Conservation (phyloP, 345 rosid species). For the Nephelium lappaceum region DNA sequence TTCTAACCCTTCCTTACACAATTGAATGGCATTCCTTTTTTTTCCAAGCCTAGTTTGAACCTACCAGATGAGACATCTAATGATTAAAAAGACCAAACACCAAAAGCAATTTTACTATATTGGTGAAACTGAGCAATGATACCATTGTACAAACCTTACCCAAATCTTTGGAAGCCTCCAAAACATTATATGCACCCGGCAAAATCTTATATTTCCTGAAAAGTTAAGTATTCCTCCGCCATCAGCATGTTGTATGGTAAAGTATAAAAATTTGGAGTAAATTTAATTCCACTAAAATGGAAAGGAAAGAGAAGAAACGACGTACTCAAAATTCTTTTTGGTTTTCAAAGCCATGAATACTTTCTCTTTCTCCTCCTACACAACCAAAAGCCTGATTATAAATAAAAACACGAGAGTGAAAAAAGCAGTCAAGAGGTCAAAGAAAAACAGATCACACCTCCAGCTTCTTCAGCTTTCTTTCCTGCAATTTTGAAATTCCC, state of each 20-base stretch:
- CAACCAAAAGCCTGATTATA: slow-evolving; percentile 1
- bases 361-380: slow-evolving; percentile 68
- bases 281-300: neutral
- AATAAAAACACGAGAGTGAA: slow-evolving; percentile 6
- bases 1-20: slow-evolving; percentile 61
- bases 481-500: slow-evolving; percentile 45
- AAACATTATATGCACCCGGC: slow-evolving; percentile 56
- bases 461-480: slow-evolving; percentile 72
- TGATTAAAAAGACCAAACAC: slow-evolving; percentile 17
- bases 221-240: slow-evolving; percentile 8
- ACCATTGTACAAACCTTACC: slow-evolving; percentile 55
- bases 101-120: neutral
- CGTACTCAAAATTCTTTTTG: slow-evolving; percentile 64
- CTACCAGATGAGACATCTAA: slow-evolving; percentile 34
- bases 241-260: neutral
- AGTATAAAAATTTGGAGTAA: slow-evolving; percentile 5
- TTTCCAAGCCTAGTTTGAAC: slow-evolving; percentile 61
- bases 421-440: neutral
- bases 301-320: neutral
- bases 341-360: slow-evolving; percentile 45
- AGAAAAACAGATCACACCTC: slow-evolving; percentile 40
- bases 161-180: slow-evolving; percentile 66
- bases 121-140: slow-evolving; percentile 13
- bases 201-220: slow-evolving; percentile 72
- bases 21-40: slow-evolving; percentile 56